Evolutionary conservation across 1,139 yeast species (phyloP).

Genomic region (Geotrichum fermentans): DNA sequence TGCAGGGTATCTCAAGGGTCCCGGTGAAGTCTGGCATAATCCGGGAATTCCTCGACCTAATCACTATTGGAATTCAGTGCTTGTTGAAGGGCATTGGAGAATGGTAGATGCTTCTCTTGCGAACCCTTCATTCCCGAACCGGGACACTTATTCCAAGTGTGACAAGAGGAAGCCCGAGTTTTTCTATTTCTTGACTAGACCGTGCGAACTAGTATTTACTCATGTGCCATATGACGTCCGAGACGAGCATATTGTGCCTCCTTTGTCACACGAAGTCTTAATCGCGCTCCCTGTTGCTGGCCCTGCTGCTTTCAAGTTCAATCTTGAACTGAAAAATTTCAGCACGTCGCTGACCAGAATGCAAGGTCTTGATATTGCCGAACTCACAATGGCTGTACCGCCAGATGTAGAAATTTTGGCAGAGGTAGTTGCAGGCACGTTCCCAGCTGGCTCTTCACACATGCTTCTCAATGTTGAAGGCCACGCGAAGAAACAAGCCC

Average conservation of each 20-base stretch:
- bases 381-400: slow-evolving; percentile 70
- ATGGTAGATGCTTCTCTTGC: slow-evolving; percentile 68
- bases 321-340: slow-evolving; percentile 57
- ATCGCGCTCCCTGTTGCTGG: slow-evolving; percentile 78
- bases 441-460: slow-evolving; percentile 25
- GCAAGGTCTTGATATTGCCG: slow-evolving; percentile 71
- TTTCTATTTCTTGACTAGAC: slow-evolving; percentile 74
- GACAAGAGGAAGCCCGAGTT: slow-evolving; percentile 36
- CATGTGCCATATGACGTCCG: slow-evolving; percentile 77
- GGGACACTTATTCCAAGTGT: slow-evolving; percentile 31
- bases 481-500: slow-evolving; percentile 44
- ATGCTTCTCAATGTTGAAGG: slow-evolving; percentile 22
- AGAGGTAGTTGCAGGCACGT: slow-evolving; percentile 39
- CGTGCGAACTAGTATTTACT: slow-evolving; percentile 69
- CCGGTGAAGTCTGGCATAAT: slow-evolving; percentile 49
- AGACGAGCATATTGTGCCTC: slow-evolving; percentile 82
- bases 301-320: slow-evolving; percentile 66
- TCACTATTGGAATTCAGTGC: slow-evolving; percentile 84
- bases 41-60: slow-evolving; percentile 52
- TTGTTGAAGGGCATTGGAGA: slow-evolving; percentile 64
- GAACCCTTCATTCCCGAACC: slow-evolving; percentile 48
- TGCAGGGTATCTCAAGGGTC: slow-evolving; percentile 77
- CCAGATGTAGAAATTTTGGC: slow-evolving; percentile 62
- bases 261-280: slow-evolving; percentile 72
- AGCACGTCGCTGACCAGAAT: slow-evolving; percentile 73